Evolutionary conservation across 2,329 filamentous ascomycete species (phyloP), one percentile per base, ranked within the genome.

Genomic region (Botrytis galanthina): DNA sequence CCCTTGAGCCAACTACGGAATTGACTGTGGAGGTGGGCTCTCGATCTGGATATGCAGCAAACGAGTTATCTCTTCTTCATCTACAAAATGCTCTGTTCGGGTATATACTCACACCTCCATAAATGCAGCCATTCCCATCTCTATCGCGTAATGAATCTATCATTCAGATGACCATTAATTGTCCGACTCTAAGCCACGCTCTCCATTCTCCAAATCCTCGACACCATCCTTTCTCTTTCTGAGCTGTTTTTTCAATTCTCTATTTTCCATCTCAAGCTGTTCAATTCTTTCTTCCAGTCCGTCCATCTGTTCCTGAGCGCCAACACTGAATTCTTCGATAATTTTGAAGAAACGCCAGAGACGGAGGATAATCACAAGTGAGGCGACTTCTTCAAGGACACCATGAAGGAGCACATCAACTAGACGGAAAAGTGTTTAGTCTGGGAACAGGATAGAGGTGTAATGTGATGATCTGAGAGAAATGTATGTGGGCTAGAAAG

Each of bases 271-370:
- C 78, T 87, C 86, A 14, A 91, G 81, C 39, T 84, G 81, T 67
- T 86, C 84, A 39, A 92, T 83, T 72, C 84, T 81, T 70, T 84
- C 81, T 75, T 88, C 84, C 57, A 92, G 81, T 16, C 85, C 84
- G 75, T 90, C 89, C 83, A 89, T 87, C 79, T 89, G 84, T 81
- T 92, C 90, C 51, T 87, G 83, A 1, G 89, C 89, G 14, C 89
- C 89, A 10, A 90, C 85, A 44, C 87, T 87, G 75, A 92, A 84
- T 81, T 93, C 91, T 78, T 93, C 89, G 10, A 91, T 87, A 70
- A 92, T 91, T 83, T 92, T 92, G 80, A 92, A 88, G 62, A 93
- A 86, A 26, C 91, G 86, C 88, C 90, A 92, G 5, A 93, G 83
- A 71, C 91, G 88, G 62, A 93, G 82, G 6, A 92, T 84, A 42